Evolutionary conservation across 2,329 filamentous ascomycete species (phyloP), one percentile per base, ranked within the genome.

Genomic region (Cercospora nicotianae): DNA sequence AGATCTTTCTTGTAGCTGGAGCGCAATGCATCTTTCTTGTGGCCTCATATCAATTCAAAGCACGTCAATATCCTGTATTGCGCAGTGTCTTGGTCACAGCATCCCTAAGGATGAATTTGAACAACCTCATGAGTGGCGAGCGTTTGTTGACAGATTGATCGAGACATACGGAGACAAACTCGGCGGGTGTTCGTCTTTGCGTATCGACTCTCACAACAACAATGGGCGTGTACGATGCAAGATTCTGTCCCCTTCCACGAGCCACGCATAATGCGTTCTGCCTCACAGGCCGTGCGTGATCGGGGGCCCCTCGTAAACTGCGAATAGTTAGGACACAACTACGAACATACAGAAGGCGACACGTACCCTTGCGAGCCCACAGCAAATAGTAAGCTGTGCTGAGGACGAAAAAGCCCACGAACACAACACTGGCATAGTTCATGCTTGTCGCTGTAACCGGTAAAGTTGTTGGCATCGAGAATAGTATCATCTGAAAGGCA

Each of bases 341-440:
- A 5, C 2, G 10, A n/a, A 18, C 18, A 18, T 12, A 2, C 36
- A 26, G 26, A 58, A 33, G 31, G n/a, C 10, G 12, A 36, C 16
- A 33, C 55, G 12, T n/a, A 65, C 64, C 65, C 63, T 64, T 69
- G 13, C 65, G 60, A n/a, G 67, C 64, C 48, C 65, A 69, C 10
- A 65, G 28, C n/a, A 63, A 42, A 53, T 67, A 65, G 13, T 69
- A 67, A 12, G 60, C 33, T 8, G 60, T 60, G 28, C 55, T 58
- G 16, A 58, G 31, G 9, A 33, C 55, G 30, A 58, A 58, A 60
- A 89, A 88, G 55, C 83, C 78, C 7, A 85, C 81, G 69, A 89
- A 84, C 2, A 89, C 86, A 0, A 87, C 86, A 30, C 68, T 69
- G 2, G 86, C 85, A 72, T 88, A 88, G 69, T 87, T 88, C 78